Conservation (phyloP, 306 rosid species). For the Coriaria nepalensis region DNA sequence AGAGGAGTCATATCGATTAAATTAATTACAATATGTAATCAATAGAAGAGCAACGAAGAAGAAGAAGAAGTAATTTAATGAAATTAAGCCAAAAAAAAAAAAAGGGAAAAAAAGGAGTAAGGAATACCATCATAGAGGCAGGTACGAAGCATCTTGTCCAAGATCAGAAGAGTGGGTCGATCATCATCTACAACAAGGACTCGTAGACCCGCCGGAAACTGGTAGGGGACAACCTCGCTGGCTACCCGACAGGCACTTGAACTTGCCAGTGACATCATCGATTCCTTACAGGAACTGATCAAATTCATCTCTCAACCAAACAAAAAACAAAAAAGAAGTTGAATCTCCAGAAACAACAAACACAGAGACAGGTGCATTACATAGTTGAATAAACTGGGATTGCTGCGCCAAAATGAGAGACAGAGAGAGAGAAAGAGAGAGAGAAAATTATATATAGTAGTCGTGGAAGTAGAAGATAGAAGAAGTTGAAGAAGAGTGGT, state of each 20-base stretch:
- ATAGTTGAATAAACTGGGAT: no score
- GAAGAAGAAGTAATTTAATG: background rate
- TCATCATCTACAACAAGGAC: slow-evolving; percentile 94
- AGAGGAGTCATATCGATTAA: background rate
- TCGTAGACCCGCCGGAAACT: slow-evolving; percentile 83
- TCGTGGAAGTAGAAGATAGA: no score
- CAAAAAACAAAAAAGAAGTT: background rate
- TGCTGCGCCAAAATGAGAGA: no score
- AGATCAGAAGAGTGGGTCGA: slow-evolving; percentile 88
- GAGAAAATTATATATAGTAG: no score
- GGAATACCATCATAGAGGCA: slow-evolving; percentile 72
- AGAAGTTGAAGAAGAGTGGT: no score
- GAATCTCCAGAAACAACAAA: no score
- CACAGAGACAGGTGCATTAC: no score
- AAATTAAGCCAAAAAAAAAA: background rate
- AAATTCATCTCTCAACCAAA: slow-evolving; percentile 53
- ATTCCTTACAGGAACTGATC: slow-evolving; percentile 46
- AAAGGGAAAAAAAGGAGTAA: no score
- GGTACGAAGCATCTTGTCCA: slow-evolving; percentile 83
- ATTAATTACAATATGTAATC: no score
- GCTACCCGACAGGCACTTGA: slow-evolving; percentile 32
- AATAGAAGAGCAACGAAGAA: background rate
- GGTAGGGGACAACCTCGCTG: slow-evolving; percentile 53
- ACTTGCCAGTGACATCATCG: slow-evolving; percentile 45
- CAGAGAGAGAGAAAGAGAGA: no score